A percentile compares a stretch with the other conserved stretches of the same genome.
Evolutionary conservation across 495 filamentous ascomycete species (phyloP).

Genomic region (Penicillium cosmopolitanum): DNA sequence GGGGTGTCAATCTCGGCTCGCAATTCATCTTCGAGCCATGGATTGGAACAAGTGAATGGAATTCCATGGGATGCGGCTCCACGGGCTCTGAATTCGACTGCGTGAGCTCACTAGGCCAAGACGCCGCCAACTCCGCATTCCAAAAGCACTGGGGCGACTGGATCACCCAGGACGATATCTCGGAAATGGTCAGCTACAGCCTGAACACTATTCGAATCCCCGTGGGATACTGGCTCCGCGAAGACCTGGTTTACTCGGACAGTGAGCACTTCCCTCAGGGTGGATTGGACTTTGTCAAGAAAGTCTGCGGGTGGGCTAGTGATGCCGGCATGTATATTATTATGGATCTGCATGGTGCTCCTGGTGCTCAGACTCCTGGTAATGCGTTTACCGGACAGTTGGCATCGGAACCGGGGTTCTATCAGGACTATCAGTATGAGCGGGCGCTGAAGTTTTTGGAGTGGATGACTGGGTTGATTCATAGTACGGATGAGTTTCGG

Average conservation of each 20-base stretch:
- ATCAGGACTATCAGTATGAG: constrained; percentile 57
- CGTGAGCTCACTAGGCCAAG: constrained; percentile 56
- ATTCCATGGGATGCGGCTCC: constrained; percentile 59
- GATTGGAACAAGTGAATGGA: constrained; percentile 56
- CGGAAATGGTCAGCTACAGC: constrained; percentile 54
- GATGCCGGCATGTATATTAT: constrained; percentile 64
- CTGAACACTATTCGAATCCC: constrained; percentile 67
- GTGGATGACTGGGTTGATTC: constrained; percentile 60
- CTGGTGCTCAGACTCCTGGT: constrained; percentile 55
- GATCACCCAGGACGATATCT: constrained; percentile 60
- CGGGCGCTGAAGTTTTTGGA: constrained; percentile 60
- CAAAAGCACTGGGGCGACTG: constrained; percentile 61
- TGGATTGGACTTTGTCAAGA: constrained; percentile 55
- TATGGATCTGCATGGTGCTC: constrained; percentile 66
- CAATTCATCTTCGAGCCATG: constrained; percentile 64
- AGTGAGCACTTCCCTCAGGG: constrained; percentile 61
- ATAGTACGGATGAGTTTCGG: constrained; percentile 52
- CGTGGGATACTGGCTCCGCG: constrained; percentile 65
- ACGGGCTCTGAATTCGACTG: constrained; percentile 61
- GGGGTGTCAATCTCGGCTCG: constrained; percentile 64
- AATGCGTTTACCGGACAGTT: constrained; percentile 61
- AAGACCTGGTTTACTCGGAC: constrained; percentile 57
- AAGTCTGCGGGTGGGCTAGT: constrained; percentile 58
- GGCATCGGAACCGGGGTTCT: constrained; percentile 55
- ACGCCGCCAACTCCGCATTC: constrained; percentile 55